These are phyloP conservation scores for Chalciporus sphaerocephalus DNA, from an alignment of 768 basidiomycete genomes.

Conservation along the genomic window DNA sequence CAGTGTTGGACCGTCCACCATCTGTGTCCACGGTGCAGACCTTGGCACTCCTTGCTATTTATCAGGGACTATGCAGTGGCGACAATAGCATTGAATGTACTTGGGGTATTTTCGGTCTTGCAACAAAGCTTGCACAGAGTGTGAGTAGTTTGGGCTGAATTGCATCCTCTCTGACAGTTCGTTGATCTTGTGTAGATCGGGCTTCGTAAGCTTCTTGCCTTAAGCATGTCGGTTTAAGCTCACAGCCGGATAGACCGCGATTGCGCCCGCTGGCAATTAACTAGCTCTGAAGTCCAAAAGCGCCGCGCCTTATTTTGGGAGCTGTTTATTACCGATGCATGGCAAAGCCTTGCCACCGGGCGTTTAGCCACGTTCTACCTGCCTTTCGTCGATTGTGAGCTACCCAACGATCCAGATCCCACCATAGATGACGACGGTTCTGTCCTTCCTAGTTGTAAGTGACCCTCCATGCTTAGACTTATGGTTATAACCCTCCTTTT, in stretches of 20 bases:
- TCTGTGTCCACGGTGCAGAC: slow-evolving; percentile 69
- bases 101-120: slow-evolving; percentile 62
- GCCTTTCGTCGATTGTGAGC: slow-evolving; percentile 68
- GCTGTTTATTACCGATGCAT: slow-evolving; percentile 67
- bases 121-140: slow-evolving; percentile 64
- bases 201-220: slow-evolving; percentile 46
- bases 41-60: slow-evolving; percentile 64
- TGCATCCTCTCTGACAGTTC: slow-evolving; percentile 1
- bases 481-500: background rate
- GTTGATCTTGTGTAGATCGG: slow-evolving; percentile 45
- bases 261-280: slow-evolving; percentile 63
- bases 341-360: slow-evolving; percentile 72
- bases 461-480: background rate
- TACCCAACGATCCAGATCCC: slow-evolving; percentile 57
- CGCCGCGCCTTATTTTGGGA: slow-evolving; percentile 72
- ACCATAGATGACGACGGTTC: slow-evolving; percentile 57
- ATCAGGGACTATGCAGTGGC: slow-evolving; percentile 60
- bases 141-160: slow-evolving; percentile 37
- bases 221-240: slow-evolving; percentile 7
- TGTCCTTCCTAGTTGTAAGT: slow-evolving; percentile 56
- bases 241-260: slow-evolving; percentile 56
- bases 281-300: slow-evolving; percentile 63
- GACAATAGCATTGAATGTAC: slow-evolving; percentile 69
- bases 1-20: slow-evolving; percentile 65
- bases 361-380: slow-evolving; percentile 64